A percentile compares a stretch with the other conserved stretches of the same genome.
Evolutionary conservation across 306 rosid genomes (phyloP).

Genomic region (Canavalia gladiata): DNA sequence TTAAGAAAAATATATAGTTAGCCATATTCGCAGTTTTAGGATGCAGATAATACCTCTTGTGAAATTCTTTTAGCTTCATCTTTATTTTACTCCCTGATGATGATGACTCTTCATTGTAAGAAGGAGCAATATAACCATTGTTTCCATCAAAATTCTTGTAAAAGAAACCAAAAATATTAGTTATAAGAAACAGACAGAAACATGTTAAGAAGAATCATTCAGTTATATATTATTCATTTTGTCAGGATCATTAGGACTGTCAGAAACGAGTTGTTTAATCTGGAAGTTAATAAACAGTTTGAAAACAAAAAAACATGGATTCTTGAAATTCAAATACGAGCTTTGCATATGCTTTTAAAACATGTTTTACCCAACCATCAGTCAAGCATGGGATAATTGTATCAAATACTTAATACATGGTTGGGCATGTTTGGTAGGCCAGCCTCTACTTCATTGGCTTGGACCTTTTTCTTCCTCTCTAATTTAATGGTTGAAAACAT

Average conservation of each 20-base stretch:
- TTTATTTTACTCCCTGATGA: slow-evolving; percentile 90
- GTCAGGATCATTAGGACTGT: slow-evolving; percentile 27
- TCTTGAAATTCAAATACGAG: slow-evolving; percentile 27
- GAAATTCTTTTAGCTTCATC: slow-evolving; percentile 95
- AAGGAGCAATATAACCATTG: slow-evolving; percentile 82
- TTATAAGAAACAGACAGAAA: slow-evolving; percentile 25
- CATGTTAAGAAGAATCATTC: slow-evolving; percentile 8
- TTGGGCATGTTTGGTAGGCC: slow-evolving; percentile 22
- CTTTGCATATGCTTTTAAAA: slow-evolving; percentile 13
- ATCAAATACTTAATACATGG: slow-evolving; percentile 20
- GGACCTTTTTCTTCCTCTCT: slow-evolving; percentile 1
- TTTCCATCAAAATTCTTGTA: slow-evolving; percentile 64
- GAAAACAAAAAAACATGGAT: slow-evolving; percentile 38
- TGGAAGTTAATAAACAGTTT: slow-evolving; percentile 35
- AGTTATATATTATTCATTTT: not conserved
- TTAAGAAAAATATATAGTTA: not conserved
- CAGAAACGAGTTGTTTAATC: slow-evolving; percentile 23
- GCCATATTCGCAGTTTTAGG: slow-evolving; percentile 36
- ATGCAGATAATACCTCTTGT: slow-evolving; percentile 67
- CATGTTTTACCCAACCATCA: slow-evolving; percentile 16
- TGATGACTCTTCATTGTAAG: slow-evolving; percentile 70
- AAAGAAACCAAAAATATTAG: slow-evolving; percentile 43
- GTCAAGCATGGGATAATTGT: not conserved
- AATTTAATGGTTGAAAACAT: slow-evolving; percentile 9
- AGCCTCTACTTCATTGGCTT: slow-evolving; percentile 24